Conservation (phyloP, 495 filamentous ascomycete genomes). For the Massariosphaeria phaeospora region DNA sequence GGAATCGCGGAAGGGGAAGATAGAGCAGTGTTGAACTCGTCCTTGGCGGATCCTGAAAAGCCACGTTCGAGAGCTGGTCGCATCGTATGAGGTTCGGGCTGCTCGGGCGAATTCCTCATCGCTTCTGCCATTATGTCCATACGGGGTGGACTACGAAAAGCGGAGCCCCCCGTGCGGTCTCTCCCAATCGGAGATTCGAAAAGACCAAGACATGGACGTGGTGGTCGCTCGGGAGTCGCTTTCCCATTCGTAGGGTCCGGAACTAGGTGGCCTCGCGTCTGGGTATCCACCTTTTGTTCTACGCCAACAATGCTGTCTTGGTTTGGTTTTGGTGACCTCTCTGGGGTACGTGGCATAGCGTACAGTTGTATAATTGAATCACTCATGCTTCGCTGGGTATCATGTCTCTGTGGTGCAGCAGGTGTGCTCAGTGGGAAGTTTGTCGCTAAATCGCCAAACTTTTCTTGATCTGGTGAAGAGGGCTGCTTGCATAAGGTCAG, state of each 20-base stretch:
- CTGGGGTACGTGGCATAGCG: slow-evolving; percentile 18
- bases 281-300: not conserved
- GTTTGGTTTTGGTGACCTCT: slow-evolving; percentile 11
- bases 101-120: slow-evolving; percentile 23
- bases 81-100: slow-evolving; percentile 1
- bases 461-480: slow-evolving; percentile 27
- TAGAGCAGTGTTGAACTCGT: not conserved
- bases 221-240: slow-evolving; percentile 28
- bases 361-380: slow-evolving; percentile 30
- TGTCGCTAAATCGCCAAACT: slow-evolving; percentile 23
- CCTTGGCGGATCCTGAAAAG: not conserved
- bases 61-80: not conserved
- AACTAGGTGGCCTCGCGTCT: slow-evolving; percentile 10
- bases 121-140: slow-evolving; percentile 32
- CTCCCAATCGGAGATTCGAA: slow-evolving; percentile 21
- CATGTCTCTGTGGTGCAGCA: slow-evolving; percentile 20
- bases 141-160: slow-evolving; percentile 10
- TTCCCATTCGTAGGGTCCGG: slow-evolving; percentile 11
- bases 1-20: slow-evolving; percentile 10
- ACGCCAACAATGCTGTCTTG: not conserved
- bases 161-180: not conserved
- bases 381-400: slow-evolving; percentile 26
- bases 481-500: slow-evolving; percentile 7
- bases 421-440: slow-evolving; percentile 29
- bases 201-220: slow-evolving; percentile 23